Base-by-base conservation (phyloP, 169 alveolate genomes). In the Cryptosporidium muris region DNA sequence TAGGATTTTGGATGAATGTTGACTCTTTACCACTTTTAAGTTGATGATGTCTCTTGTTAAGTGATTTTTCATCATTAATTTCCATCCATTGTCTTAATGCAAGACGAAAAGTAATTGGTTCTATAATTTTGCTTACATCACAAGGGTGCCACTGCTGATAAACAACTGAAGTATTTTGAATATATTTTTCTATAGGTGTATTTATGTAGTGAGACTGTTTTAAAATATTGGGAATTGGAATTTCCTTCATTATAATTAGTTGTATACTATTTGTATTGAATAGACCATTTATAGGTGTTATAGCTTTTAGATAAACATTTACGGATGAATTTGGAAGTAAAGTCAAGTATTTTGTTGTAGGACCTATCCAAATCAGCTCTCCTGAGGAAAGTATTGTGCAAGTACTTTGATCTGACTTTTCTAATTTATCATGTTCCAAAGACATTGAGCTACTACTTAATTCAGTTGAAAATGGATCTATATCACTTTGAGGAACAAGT, bases 321-420 rank as follows among this genome's bases (percentile, higher is more conserved):
- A 16, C 51, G 16, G 67, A 56, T 11, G 40, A 14, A 58, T 68
- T 74, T 40, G 85, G 85, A 2, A 48, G 16, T n/a, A 74, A 34
- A 45, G 40, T 58, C 25, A 74, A 34, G 43, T 74, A 62, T 40
- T 43, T 74, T 12, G 60, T 12, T 3, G 67, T 74, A 34, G 67
- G 56, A 12, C 85, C 85, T 54, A 74, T 42, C 85, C 85, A 74
- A 3, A 45, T 74, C 4, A 74, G 68, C 0, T 74, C 85, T 1
- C 85, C 85, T 40, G 85, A 74, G 25, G 25, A 25, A 25, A 25
- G 25, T 25, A 25, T 25, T 25, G 25, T 25, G 0, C 25, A 25
- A 25, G 25, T 25, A 25, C 25, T 25, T 25, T 25, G 25, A 25
- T 25, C 25, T 25, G 25, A 25, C 25, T 25, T 25, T 25, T 25